Base-by-base conservation (phyloP, 2,329 filamentous ascomycete species). In the Colletotrichum sp. region DNA sequence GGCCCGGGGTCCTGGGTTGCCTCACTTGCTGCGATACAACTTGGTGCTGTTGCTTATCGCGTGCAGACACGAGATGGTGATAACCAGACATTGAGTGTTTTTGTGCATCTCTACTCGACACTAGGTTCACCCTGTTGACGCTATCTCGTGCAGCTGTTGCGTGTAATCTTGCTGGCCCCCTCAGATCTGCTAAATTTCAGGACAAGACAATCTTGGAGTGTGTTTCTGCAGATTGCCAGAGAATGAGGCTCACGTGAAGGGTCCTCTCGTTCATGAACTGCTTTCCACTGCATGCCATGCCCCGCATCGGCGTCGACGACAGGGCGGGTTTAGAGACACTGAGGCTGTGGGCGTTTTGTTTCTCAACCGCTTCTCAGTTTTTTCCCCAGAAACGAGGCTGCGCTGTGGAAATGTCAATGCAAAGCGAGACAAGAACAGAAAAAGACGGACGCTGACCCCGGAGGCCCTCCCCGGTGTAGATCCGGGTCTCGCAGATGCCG, bases 401-500 rank as follows among this genome's bases (percentile, higher is more conserved):
- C 32, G 44, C 44, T n/a, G 44, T 49, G 44, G n/a, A 62, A 62
- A 21, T 32, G 12, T 18, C 16, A 32, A 30, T n/a, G 21, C 32
- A 28, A 59, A 13, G 28, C 26, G 39, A 62, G 21, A 21, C 28
- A 24, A 55, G 12, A 15, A 28, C 34, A 64, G 62, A 39, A 64
- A 16, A 28, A 59, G 55, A 32, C 44, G 44, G 18, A 16, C n/a
- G 30, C 36, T 24, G 26, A 36, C 24, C 71, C 59, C 44, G 44
- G 24, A 21, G 8, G 9, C 3, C 6, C 5, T 55, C 24, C 71
- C 59, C 16, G 44, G 30, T n/a, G 66, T 32, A 49, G 67, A 74
- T 71, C 67, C 67, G 66, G 71, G 67, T 32, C 71, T 74, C 44
- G 39, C 67, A 59, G 59, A 34, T 59, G 67, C 49, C 67, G 71